Evolutionary conservation across 2,329 filamentous ascomycete species (phyloP).

Genomic region (Ophiosphaerella herpotricha): DNA sequence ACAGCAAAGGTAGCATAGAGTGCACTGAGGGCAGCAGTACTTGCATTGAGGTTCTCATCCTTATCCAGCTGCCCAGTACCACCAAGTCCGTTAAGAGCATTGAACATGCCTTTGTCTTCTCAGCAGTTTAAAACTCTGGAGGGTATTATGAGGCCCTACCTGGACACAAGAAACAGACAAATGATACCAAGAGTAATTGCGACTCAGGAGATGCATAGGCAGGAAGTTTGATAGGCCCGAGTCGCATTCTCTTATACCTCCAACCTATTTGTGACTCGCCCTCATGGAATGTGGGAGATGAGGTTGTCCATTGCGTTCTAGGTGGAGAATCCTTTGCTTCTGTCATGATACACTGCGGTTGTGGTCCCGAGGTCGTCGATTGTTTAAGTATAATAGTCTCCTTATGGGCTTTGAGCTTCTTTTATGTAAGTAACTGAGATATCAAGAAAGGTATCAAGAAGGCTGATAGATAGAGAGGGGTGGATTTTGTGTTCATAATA

Average conservation of each 20-base stretch:
- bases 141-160: conserved; percentile 20
- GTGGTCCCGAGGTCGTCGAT: no score
- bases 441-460: no score
- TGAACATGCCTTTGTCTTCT: conserved; percentile 49
- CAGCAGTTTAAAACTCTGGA: conserved; percentile 1
- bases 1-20: conserved; percentile 71
- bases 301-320: not conserved
- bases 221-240: conserved; percentile 47
- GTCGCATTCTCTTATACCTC: conserved; percentile 48
- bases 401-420: no score
- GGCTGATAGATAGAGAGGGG: no score
- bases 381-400: no score
- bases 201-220: conserved; percentile 53
- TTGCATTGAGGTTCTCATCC: conserved; percentile 52
- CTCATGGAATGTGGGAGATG: conserved; percentile 1
- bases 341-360: no score
- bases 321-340: not conserved
- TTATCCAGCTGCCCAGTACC: conserved; percentile 49
- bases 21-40: conserved; percentile 66
- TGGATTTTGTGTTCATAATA: no score
- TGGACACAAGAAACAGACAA: conserved; percentile 56
- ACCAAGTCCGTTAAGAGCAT: conserved; percentile 53
- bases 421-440: no score
- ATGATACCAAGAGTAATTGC: conserved; percentile 52
- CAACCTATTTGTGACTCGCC: conserved; percentile 42